These are phyloP conservation scores for Suillus clintonianus DNA, from an alignment of 768 basidiomycete species.

Conservation along the genomic window DNA sequence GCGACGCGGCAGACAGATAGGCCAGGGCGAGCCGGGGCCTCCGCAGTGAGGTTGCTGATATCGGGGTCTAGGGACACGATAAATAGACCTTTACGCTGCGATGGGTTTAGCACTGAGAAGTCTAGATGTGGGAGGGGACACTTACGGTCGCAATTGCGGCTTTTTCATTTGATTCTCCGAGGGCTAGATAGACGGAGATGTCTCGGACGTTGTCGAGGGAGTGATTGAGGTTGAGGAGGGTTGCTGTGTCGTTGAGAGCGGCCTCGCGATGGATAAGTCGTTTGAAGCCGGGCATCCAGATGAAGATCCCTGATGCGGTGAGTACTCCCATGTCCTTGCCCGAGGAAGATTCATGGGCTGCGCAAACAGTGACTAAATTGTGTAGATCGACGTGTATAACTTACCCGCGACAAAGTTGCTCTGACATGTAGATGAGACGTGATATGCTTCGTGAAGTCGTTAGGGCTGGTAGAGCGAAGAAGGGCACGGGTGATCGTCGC, in stretches of 20 bases:
- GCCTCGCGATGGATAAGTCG: constrained; percentile 33
- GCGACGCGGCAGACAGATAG: constrained; percentile 23
- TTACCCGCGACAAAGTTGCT: constrained; percentile 30
- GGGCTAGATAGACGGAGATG: constrained; percentile 50
- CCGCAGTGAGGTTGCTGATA: constrained; percentile 22
- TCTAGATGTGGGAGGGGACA: neutral
- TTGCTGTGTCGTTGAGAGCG: constrained; percentile 41
- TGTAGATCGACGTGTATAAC: neutral
- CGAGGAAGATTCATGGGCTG: constrained; percentile 48
- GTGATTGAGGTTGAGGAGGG: constrained; percentile 26
- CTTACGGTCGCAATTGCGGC: constrained; percentile 52
- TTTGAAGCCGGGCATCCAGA: constrained; percentile 28
- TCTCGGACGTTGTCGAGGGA: constrained; percentile 7
- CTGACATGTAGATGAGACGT: constrained; percentile 3
- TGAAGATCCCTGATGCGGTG: constrained; percentile 26
- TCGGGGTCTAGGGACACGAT: constrained; percentile 24
- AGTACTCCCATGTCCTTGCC: constrained; percentile 40
- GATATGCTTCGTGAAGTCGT: constrained; percentile 14
- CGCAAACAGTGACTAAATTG: constrained; percentile 4
- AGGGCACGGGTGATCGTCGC: constrained; percentile 1
- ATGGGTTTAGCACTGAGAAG: neutral
- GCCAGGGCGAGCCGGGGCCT: constrained; percentile 33
- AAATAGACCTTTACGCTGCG: constrained; percentile 25
- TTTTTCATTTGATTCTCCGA: constrained; percentile 39
- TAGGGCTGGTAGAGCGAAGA: constrained; percentile 21